Percentiles rank a stretch among this genome's conserved stretches.
Conservation (phyloP, 2,329 filamentous ascomycete genomes). For the Aspergillus ustus region DNA sequence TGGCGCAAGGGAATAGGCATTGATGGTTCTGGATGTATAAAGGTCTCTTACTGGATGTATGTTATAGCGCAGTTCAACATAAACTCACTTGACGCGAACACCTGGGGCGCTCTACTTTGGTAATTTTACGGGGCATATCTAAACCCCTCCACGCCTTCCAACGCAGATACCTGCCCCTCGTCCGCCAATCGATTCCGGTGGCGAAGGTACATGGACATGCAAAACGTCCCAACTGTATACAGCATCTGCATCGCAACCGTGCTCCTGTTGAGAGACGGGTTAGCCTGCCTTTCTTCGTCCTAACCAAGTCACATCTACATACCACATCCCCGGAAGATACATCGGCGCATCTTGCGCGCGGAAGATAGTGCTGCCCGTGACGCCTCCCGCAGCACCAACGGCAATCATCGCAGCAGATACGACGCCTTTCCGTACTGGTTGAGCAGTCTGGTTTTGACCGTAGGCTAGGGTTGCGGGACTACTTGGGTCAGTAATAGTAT, state of each 20-base stretch:
- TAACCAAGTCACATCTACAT: not conserved
- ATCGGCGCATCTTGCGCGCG: not conserved
- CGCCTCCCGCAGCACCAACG: not conserved
- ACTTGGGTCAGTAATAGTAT: not conserved
- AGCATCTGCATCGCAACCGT: conserved; percentile 1
- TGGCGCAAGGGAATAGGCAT: conserved; percentile 21
- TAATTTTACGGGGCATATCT: not conserved
- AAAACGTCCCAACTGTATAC: not conserved
- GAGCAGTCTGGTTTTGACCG: not conserved
- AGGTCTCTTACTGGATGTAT: not conserved
- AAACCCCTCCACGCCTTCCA: conserved; percentile 1
- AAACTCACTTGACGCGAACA: not conserved
- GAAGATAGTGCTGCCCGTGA: not conserved
- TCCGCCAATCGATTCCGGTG: not conserved
- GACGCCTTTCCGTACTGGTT: not conserved
- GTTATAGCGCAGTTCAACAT: not conserved
- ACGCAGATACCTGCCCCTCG: not conserved
- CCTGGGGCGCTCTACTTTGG: not conserved
- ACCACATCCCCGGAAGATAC: conserved; percentile 6
- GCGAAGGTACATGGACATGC: not conserved
- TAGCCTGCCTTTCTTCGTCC: not conserved
- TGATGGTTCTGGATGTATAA: not conserved
- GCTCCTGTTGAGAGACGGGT: not conserved
- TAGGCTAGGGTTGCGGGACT: conserved; percentile 3
- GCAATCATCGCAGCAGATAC: conserved; percentile 1